These are phyloP conservation scores for Phytophthora fragariae DNA, from an alignment of 352 stramenopile species.

Conservation along the genomic window DNA sequence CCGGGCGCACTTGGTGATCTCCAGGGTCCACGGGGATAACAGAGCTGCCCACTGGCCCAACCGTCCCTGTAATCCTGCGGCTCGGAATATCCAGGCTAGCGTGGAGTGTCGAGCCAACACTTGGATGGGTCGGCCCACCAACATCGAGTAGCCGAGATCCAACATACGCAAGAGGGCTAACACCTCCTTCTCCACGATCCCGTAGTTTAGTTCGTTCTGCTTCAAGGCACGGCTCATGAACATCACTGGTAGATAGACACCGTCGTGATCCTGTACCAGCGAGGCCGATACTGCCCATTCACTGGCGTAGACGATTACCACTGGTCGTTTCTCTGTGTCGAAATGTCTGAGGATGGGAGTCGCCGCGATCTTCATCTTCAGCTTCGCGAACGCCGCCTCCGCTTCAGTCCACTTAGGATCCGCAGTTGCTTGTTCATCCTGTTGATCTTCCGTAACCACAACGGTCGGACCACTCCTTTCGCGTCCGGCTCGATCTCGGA, in stretches of 20 bases:
- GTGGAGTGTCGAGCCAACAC: neutral
- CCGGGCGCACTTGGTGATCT: constrained; percentile 2
- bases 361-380: neutral
- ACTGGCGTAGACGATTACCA: neutral
- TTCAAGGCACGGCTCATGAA: neutral
- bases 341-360: neutral
- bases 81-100: constrained; percentile 9
- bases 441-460: too few species aligned
- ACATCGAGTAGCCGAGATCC: neutral
- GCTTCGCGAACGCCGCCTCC: too few species aligned
- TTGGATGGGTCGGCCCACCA: neutral
- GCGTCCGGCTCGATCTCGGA: too few species aligned
- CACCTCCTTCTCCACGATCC: neutral
- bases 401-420: too few species aligned
- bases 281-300: neutral
- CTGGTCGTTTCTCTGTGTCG: neutral
- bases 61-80: neutral
- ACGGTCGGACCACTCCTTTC: too few species aligned
- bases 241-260: neutral
- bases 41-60: constrained; percentile 3
- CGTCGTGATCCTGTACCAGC: neutral
- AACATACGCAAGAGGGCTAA: neutral
- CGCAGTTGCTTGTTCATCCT: too few species aligned
- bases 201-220: neutral
- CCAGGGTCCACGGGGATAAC: neutral